These are phyloP conservation scores for Ceratobasidium sp. DNA, from an alignment of 1,284 basidiomycete genomes.

Conservation along the genomic window DNA sequence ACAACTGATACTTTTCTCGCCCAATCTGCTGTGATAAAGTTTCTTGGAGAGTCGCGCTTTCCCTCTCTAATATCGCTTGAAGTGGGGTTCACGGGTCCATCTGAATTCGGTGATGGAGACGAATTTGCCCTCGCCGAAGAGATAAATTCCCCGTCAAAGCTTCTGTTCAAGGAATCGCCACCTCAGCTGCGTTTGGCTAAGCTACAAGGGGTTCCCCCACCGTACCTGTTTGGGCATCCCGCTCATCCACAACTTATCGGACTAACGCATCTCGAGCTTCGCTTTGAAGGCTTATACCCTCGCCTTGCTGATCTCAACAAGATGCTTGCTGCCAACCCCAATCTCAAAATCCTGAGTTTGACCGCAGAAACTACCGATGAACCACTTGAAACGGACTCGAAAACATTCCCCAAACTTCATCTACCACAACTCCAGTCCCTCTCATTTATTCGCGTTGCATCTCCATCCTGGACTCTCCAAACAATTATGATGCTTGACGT, in stretches of 20 bases:
- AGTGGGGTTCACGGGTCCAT: neutral
- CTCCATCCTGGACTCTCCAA: no score
- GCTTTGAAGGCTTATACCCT: neutral
- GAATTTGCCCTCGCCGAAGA: no score
- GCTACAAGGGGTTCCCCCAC: slow-evolving; percentile 1
- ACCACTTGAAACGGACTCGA: no score
- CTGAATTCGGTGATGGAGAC: neutral
- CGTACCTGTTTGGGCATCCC: slow-evolving; percentile 19
- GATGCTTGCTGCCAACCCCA: neutral
- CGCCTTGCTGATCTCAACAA: neutral
- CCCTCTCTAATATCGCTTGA: neutral
- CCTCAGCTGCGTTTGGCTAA: slow-evolving; percentile 4
- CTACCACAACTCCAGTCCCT: no score
- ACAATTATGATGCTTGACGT: no score
- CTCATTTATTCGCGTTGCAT: no score
- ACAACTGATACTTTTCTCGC: slow-evolving; percentile 4
- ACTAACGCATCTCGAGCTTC: slow-evolving; percentile 1
- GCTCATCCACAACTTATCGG: slow-evolving; percentile 1
- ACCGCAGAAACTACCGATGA: no score
- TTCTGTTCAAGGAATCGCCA: neutral
- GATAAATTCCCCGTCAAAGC: neutral
- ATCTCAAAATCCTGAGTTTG: no score
- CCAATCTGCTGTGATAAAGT: neutral
- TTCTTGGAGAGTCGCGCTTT: neutral
- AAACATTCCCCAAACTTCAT: no score